Conservation (phyloP, 768 basidiomycete genomes). For the Neoboletus magnificus region DNA sequence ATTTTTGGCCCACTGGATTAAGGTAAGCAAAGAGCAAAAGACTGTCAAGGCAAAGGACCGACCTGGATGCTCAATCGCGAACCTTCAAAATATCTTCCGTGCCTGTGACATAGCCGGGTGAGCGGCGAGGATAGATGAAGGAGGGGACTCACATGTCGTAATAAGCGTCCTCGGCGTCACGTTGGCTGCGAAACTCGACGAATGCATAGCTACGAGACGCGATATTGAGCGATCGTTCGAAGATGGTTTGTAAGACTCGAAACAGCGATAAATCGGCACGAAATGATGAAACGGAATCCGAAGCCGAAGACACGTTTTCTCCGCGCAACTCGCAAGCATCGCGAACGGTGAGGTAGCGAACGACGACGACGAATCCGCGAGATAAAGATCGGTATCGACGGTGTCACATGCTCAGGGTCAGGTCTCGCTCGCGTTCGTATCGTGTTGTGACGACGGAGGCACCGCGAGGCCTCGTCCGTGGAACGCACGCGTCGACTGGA, state of each 20-base stretch:
- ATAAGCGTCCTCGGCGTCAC: constrained; percentile 81
- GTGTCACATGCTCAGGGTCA: constrained; percentile 16
- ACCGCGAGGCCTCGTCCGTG: constrained; percentile 27
- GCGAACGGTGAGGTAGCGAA: constrained; percentile 19
- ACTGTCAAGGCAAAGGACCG: constrained; percentile 5
- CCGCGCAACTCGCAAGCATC: constrained; percentile 26
- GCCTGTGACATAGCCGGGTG: constrained; percentile 38
- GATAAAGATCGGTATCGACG: constrained; percentile 30
- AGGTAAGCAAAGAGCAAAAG: neutral
- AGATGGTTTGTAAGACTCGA: constrained; percentile 34
- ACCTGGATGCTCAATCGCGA: constrained; percentile 74
- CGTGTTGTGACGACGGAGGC: constrained; percentile 23
- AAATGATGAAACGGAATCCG: constrained; percentile 26
- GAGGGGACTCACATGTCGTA: constrained; percentile 65
- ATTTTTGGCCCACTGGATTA: constrained; percentile 72
- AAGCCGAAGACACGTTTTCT: constrained; percentile 30
- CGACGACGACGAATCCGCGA: constrained; percentile 32
- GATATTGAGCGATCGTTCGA: constrained; percentile 56
- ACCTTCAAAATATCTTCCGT: constrained; percentile 73
- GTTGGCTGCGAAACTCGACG: constrained; percentile 75
- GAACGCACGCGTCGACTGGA: constrained; percentile 39
- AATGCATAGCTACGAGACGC: constrained; percentile 76
- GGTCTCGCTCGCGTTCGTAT: constrained; percentile 32
- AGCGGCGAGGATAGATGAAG: constrained; percentile 1
- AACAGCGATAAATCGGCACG: constrained; percentile 33